phyloP scores from a whole-genome alignment of 2,329 filamentous ascomycete species.

The Pseudohalonectria lignicola region DNA sequence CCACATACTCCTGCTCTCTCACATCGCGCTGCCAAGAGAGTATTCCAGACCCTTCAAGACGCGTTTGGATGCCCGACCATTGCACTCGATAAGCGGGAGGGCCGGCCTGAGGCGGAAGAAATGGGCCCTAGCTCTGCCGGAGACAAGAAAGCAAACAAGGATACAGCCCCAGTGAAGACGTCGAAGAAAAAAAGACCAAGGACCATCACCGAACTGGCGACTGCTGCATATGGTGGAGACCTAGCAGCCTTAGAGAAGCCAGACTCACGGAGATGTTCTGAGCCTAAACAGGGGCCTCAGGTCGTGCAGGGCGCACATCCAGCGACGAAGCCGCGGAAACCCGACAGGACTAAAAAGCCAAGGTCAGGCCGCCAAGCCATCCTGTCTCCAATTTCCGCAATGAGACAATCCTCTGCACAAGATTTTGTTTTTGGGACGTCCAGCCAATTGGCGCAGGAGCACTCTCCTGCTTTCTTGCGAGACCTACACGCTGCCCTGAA shows the following conservation, averaged over 20 bases:
- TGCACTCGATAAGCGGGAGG: too few species aligned
- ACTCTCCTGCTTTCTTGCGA: constrained; percentile 55
- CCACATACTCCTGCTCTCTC: constrained; percentile 13
- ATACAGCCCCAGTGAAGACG: constrained; percentile 13
- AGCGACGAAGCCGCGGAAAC: constrained; percentile 19
- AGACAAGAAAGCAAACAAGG: constrained; percentile 41
- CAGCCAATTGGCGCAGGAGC: constrained; percentile 66
- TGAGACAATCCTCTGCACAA: constrained; percentile 55
- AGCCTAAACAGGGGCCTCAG: constrained; percentile 20
- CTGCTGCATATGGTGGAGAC: constrained; percentile 59
- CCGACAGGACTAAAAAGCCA: constrained; percentile 23
- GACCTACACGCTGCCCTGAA: constrained; percentile 52
- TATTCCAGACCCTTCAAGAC: constrained; percentile 32
- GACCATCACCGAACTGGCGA: constrained; percentile 71
- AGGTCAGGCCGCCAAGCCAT: constrained; percentile 35
- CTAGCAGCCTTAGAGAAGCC: constrained; percentile 11
- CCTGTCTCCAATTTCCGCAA: constrained; percentile 57
- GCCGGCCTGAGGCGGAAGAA: too few species aligned
- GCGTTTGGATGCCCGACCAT: constrained; percentile 16
- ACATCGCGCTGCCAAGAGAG: constrained; percentile 9
- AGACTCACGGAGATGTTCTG: too few species aligned
- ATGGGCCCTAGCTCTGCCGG: too few species aligned
- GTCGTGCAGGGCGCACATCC: constrained; percentile 16
- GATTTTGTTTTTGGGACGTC: constrained; percentile 79
- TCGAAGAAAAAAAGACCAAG: constrained; percentile 55